These are phyloP conservation scores for Saturnispora serradocipensis DNA, from an alignment of 805 yeast genomes.

Conservation along the genomic window DNA sequence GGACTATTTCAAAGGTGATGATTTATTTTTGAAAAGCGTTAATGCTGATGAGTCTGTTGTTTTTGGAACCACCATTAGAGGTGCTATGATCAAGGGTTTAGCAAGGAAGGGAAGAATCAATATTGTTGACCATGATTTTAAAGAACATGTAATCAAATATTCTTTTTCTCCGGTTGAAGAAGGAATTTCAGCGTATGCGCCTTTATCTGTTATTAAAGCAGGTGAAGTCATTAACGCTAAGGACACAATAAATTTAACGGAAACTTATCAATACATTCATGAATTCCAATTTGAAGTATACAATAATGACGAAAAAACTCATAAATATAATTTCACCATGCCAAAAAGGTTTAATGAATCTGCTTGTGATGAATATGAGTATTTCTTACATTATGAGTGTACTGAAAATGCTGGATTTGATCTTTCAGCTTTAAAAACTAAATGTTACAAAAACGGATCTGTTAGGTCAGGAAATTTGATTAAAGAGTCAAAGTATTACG, in stretches of 20 bases:
- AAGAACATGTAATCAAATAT: slow-evolving; percentile 6
- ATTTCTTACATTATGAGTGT: slow-evolving; percentile 16
- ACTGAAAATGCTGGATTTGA: slow-evolving; percentile 33
- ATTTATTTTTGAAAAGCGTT: slow-evolving; percentile 54
- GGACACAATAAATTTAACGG: slow-evolving; percentile 5
- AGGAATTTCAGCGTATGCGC: slow-evolving; percentile 1
- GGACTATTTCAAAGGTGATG: slow-evolving; percentile 47
- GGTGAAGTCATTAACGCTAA: slow-evolving; percentile 7
- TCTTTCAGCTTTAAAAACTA: slow-evolving; percentile 34
- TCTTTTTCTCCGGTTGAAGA: background rate
- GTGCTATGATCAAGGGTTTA: slow-evolving; percentile 61
- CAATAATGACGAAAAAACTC: slow-evolving; percentile 17
- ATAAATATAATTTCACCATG: slow-evolving; percentile 14
- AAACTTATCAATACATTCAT: slow-evolving; percentile 11
- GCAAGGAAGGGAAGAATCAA: slow-evolving; percentile 53
- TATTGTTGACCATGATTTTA: slow-evolving; percentile 8
- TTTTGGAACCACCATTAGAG: slow-evolving; percentile 80
- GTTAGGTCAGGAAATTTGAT: slow-evolving; percentile 14
- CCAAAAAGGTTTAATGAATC: slow-evolving; percentile 25
- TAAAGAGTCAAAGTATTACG: slow-evolving; percentile 27
- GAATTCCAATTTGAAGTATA: slow-evolving; percentile 28
- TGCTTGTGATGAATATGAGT: slow-evolving; percentile 29
- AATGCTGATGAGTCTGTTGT: slow-evolving; percentile 96
- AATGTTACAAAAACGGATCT: slow-evolving; percentile 12
- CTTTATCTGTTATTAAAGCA: background rate